Evolutionary conservation across 306 rosid genomes (phyloP).

Genomic region (Delonix regia): DNA sequence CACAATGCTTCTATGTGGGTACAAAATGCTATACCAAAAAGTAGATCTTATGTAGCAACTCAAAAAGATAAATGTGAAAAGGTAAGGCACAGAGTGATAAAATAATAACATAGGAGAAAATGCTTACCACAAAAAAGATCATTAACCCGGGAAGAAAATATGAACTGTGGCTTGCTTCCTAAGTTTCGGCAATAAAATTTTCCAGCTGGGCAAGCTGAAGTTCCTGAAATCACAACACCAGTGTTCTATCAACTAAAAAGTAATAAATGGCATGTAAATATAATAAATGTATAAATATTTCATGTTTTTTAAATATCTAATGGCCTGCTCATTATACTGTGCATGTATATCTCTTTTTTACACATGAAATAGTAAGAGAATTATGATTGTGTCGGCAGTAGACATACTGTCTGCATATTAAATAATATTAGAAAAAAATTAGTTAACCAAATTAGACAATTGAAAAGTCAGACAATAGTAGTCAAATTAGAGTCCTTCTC

Average conservation of each 20-base stretch:
- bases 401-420: conserved; percentile 16
- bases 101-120: conserved; percentile 1
- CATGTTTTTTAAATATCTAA: not conserved
- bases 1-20: conserved; percentile 6
- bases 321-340: not conserved
- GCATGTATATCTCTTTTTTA: not conserved
- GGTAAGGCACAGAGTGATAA: not conserved
- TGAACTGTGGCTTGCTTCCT: conserved; percentile 80
- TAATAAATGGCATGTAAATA: conserved; percentile 10
- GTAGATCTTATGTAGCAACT: conserved; percentile 12
- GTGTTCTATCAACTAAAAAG: conserved; percentile 27
- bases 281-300: not conserved
- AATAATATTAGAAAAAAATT: conserved; percentile 14
- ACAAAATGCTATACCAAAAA: conserved; percentile 6
- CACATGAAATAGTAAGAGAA: conserved; percentile 22
- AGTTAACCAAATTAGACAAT: not conserved
- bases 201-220: conserved; percentile 81
- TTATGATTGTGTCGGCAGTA: not conserved
- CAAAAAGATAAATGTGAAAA: not conserved
- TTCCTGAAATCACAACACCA: conserved; percentile 63
- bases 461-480: not conserved
- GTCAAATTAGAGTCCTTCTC: not conserved
- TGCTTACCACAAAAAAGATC: conserved; percentile 82
- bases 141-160: conserved; percentile 81
- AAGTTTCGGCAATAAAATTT: conserved; percentile 79